Base-by-base conservation (phyloP, 768 basidiomycete species). In the Cubamyces sp. region DNA sequence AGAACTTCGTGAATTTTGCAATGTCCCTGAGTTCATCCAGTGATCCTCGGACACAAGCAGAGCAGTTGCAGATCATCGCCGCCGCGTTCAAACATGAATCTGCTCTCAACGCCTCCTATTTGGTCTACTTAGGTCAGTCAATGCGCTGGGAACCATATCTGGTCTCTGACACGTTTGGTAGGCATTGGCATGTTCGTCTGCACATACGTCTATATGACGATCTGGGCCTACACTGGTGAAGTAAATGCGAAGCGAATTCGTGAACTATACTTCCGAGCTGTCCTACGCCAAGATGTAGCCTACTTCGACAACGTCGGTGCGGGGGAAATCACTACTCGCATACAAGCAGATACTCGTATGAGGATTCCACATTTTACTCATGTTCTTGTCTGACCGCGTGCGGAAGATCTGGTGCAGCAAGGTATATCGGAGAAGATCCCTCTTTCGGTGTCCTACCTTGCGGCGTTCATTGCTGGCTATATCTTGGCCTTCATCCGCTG, bases 221-320 rank as follows among this genome's bases (percentile, higher is more conserved):
- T 82, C 23, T 92, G 87, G 85, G 82, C 84, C 9, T 85, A 88
- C 66, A 91, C 89, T 1, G 88, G 89, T 18, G 95, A 97, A 74
- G 74, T 88, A 42, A 91, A 88, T 65, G 86, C 94, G 0, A 91
- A 89, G 70, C 86, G 95, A 34, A 82, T 97, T 45, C 86, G 96
- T 30, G 93, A 96, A 76, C 78, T 74, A 14, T 97, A 97, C 72
- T 84, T 97, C 15, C 74, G 81, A 57, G 86, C 94, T 2, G 76
- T 95, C 15, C 79, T 98, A 3, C 86, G 93, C 30, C 96, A 97
- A 70, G 87, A 93, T 63, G 87, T 96, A 64, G 87, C 88, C 16
- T 97, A 84, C 77, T 97, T 97, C 70, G 96, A 98, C 73, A 85
- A 87, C 21, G 84, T 96, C 57, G 94, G 96, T 42, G 89, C 95